A percentile compares a stretch with the other conserved stretches of the same genome.
Evolutionary conservation across 1,139 yeast species (phyloP).

Genomic region (Nakaseomyces bracarensis): DNA sequence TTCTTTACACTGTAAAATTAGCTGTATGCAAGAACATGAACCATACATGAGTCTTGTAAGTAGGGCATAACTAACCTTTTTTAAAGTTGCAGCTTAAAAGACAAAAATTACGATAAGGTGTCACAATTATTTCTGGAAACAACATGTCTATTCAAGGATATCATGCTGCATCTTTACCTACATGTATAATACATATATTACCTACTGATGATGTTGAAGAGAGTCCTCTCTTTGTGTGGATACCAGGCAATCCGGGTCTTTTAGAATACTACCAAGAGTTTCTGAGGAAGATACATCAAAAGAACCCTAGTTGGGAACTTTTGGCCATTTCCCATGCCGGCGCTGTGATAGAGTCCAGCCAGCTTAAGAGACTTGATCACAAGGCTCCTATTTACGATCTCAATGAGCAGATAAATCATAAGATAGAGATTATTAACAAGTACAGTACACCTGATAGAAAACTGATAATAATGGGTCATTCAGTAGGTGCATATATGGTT

Average conservation of each 20-base stretch:
- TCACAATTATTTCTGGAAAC: no score
- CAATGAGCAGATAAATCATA: conserved; percentile 47
- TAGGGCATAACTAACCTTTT: no score
- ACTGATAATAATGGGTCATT: conserved; percentile 49
- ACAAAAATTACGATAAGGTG: no score
- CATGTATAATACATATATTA: conserved; percentile 9
- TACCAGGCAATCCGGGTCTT: conserved; percentile 67
- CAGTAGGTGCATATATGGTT: conserved; percentile 50
- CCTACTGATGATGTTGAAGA: not conserved
- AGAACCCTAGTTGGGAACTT: conserved; percentile 41
- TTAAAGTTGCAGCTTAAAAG: no score
- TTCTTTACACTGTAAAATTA: no score
- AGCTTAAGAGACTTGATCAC: conserved; percentile 16
- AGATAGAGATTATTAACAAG: conserved; percentile 36
- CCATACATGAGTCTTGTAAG: no score
- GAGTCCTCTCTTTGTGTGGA: conserved; percentile 38
- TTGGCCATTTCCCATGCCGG: conserved; percentile 45
- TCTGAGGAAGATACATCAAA: conserved; percentile 38
- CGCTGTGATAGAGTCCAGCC: conserved; percentile 3
- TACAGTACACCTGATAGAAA: conserved; percentile 28
- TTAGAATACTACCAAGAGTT: conserved; percentile 49
- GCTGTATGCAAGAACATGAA: no score
- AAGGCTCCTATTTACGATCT: conserved; percentile 33
- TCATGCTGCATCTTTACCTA: conserved; percentile 9
- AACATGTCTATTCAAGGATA: conserved; percentile 9